Percentiles rank a stretch among this genome's conserved stretches.
These are phyloP conservation scores for Colletotrichum agaves DNA, from an alignment of 2,329 filamentous ascomycete species.

Conservation along the genomic window DNA sequence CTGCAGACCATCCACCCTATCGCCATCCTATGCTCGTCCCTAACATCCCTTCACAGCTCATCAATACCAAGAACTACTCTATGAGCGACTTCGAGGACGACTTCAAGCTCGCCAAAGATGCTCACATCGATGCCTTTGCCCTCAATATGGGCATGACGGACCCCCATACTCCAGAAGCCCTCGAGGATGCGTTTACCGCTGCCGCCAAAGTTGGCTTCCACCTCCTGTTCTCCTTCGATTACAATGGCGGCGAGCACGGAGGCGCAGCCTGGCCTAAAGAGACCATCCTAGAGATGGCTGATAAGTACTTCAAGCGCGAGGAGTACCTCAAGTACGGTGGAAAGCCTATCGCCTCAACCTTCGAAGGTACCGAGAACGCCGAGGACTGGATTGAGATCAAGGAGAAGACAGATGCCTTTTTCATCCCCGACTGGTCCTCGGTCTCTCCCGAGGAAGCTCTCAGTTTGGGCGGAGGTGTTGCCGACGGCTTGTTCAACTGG, in stretches of 20 bases:
- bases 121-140: slow-evolving; percentile 48
- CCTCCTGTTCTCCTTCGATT: slow-evolving; percentile 48
- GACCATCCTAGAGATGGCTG: slow-evolving; percentile 25
- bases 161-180: slow-evolving; percentile 15
- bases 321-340: slow-evolving; percentile 42
- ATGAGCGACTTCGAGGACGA: slow-evolving; percentile 58
- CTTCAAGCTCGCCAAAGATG: slow-evolving; percentile 56
- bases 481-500: slow-evolving; percentile 52
- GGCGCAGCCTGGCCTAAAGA: slow-evolving; percentile 38
- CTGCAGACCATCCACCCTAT: not conserved
- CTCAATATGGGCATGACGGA: slow-evolving; percentile 35
- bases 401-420: slow-evolving; percentile 49
- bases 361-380: slow-evolving; percentile 54
- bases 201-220: slow-evolving; percentile 41
- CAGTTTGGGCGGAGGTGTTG: slow-evolving; percentile 30
- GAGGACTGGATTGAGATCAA: slow-evolving; percentile 58
- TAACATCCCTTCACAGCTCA: slow-evolving; percentile 18
- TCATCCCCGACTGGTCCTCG: slow-evolving; percentile 58
- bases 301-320: slow-evolving; percentile 21
- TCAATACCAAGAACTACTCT: slow-evolving; percentile 40
- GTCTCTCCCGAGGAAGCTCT: slow-evolving; percentile 45
- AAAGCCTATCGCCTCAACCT: slow-evolving; percentile 53
- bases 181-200: slow-evolving; percentile 32
- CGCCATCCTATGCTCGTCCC: not conserved
- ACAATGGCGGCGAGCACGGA: slow-evolving; percentile 41